Percentiles rank a stretch among this genome's conserved stretches.
Evolutionary conservation across 2,329 filamentous ascomycete species (phyloP).

Genomic region (Hymenoscyphus fraxineus): DNA sequence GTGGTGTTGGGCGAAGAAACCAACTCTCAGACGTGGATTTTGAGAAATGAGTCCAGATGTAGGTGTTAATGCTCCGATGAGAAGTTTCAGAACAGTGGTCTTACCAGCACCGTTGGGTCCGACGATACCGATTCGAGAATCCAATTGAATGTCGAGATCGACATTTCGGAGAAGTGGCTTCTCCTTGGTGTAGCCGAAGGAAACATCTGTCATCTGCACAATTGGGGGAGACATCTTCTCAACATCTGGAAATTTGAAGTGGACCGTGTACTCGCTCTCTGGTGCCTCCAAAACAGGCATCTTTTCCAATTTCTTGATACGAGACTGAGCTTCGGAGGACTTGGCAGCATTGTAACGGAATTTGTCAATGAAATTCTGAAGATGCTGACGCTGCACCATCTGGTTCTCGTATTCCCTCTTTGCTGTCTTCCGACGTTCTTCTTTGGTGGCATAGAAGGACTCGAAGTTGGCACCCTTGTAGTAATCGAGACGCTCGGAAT

Average conservation of each 20-base stretch:
- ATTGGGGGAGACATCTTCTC: slow-evolving; percentile 97
- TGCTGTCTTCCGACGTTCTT: slow-evolving; percentile 93
- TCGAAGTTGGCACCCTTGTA: slow-evolving; percentile 98
- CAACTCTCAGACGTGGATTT: slow-evolving; percentile 82
- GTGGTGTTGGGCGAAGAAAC: slow-evolving; percentile 98
- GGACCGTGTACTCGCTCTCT: slow-evolving; percentile 90
- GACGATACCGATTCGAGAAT: slow-evolving; percentile 98
- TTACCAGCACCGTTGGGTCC: slow-evolving; percentile 98
- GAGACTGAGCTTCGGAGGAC: slow-evolving; percentile 94
- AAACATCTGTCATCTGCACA: slow-evolving; percentile 91
- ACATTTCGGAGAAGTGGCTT: slow-evolving; percentile 78
- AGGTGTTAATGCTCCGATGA: slow-evolving; percentile 79
- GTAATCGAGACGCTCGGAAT: slow-evolving; percentile 95
- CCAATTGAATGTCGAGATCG: slow-evolving; percentile 93
- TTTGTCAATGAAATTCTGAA: slow-evolving; percentile 99
- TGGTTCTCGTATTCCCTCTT: slow-evolving; percentile 99
- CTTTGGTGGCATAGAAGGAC: slow-evolving; percentile 93
- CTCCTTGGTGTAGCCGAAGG: slow-evolving; percentile 82
- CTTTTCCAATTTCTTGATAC: slow-evolving; percentile 97
- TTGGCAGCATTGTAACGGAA: slow-evolving; percentile 99
- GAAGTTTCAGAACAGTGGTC: slow-evolving; percentile 95
- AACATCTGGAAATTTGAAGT: slow-evolving; percentile 96
- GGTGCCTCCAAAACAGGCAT: slow-evolving; percentile 91
- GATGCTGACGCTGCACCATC: slow-evolving; percentile 86
- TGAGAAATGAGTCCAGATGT: slow-evolving; percentile 79